Percentiles rank a stretch among this genome's conserved stretches.
These are phyloP conservation scores for Pseudocercospora fuligena DNA, from an alignment of 2,329 filamentous ascomycete species.

Conservation along the genomic window DNA sequence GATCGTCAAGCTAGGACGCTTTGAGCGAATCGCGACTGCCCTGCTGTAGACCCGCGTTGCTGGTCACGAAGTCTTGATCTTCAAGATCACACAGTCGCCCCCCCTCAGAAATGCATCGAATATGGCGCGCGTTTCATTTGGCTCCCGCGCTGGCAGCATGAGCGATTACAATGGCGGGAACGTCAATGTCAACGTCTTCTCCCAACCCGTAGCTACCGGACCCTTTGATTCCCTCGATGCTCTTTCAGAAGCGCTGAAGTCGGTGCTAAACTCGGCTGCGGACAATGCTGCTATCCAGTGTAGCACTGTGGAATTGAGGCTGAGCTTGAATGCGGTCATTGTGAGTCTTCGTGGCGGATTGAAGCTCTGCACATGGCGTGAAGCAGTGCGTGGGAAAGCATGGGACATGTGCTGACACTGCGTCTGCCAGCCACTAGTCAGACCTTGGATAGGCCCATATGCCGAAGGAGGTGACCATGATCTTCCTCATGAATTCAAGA, in stretches of 20 bases:
- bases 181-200: constrained; percentile 11
- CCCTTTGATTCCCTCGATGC: constrained; percentile 31
- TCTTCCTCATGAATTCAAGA: constrained; percentile 38
- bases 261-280: constrained; percentile 25
- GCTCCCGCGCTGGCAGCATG: constrained; percentile 31
- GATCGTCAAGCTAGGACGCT: neutral
- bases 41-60: neutral
- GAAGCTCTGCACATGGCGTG: neutral
- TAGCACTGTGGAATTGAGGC: constrained; percentile 33
- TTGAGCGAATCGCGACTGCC: neutral
- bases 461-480: constrained; percentile 36
- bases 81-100: neutral
- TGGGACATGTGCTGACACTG: neutral
- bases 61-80: neutral
- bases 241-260: constrained; percentile 28
- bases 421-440: constrained; percentile 26
- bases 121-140: constrained; percentile 34
- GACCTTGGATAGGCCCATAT: constrained; percentile 38
- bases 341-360: neutral
- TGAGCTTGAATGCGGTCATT: constrained; percentile 30
- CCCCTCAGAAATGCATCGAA: neutral
- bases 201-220: constrained; percentile 19
- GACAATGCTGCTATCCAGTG: constrained; percentile 27
- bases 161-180: constrained; percentile 29
- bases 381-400: neutral